Evolutionary conservation across 2,329 filamentous ascomycete genomes (phyloP).

Genomic region (Botrytis fragariae): DNA sequence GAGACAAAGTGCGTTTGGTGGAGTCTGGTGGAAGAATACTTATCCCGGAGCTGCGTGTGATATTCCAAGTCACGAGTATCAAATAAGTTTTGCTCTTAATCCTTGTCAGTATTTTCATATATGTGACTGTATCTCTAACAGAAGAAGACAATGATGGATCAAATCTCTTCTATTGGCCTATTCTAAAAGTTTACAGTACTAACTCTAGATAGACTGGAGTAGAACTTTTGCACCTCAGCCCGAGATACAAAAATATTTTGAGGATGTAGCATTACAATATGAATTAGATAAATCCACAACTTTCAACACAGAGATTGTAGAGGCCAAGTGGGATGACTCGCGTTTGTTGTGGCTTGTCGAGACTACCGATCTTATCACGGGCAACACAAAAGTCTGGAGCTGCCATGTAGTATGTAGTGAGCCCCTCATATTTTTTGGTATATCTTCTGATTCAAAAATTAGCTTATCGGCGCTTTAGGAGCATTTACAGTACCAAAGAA

Average conservation of each 20-base stretch:
- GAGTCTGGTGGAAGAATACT: constrained; percentile 9
- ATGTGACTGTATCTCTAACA: not conserved
- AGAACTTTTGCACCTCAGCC: not conserved
- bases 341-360: constrained; percentile 6
- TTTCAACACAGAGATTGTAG: constrained; percentile 9
- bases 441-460: not conserved
- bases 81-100: constrained; percentile 9
- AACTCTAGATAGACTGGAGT: constrained; percentile 4
- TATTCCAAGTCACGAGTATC: constrained; percentile 9
- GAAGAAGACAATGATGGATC: not conserved
- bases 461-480: constrained; percentile 6
- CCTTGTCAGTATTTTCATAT: not conserved
- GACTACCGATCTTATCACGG: not conserved
- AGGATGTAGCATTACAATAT: constrained; percentile 8
- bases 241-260: constrained; percentile 15
- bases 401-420: not conserved
- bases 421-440: not conserved
- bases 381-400: not conserved
- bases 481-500: constrained; percentile 10
- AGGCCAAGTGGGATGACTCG: constrained; percentile 8
- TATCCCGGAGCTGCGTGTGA: constrained; percentile 15
- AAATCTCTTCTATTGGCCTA: not conserved
- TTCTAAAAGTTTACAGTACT: not conserved
- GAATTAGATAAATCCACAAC: not conserved
- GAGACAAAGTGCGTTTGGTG: constrained; percentile 1